These are phyloP conservation scores for Camellia lanceoleosa DNA, from an alignment of 148 eudicot species.

Conservation along the genomic window DNA sequence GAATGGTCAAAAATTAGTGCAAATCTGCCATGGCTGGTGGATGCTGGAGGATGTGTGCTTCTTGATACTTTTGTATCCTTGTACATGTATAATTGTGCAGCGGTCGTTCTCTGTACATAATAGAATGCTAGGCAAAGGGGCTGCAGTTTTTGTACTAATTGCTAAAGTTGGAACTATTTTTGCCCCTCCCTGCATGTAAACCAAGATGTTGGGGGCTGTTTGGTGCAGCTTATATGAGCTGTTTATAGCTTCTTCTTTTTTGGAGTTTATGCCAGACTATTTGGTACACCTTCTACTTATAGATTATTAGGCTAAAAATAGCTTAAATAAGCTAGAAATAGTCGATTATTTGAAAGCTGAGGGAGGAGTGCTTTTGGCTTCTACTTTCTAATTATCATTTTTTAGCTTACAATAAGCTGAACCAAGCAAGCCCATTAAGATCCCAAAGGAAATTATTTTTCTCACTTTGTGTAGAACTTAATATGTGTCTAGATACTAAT, in stretches of 20 bases:
- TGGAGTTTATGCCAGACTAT: too few relatives aligned
- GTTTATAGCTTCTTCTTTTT: too few relatives aligned
- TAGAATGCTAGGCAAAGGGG: background rate
- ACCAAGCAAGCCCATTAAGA: background rate
- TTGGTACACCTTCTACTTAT: too few relatives aligned
- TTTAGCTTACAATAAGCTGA: too few relatives aligned
- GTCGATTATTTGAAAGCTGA: too few relatives aligned
- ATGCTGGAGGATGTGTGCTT: slow-evolving; percentile 66
- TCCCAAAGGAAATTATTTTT: background rate
- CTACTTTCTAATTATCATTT: too few relatives aligned
- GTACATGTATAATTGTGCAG: background rate
- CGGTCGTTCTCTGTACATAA: background rate
- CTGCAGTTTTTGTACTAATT: background rate
- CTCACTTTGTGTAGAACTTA: slow-evolving; percentile 27
- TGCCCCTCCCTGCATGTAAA: background rate
- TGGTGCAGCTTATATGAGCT: too few relatives aligned
- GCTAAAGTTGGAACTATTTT: slow-evolving; percentile 1
- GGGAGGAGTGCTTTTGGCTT: too few relatives aligned
- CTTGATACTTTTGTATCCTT: slow-evolving; percentile 86
- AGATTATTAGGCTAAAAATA: too few relatives aligned
- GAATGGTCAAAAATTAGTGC: slow-evolving; percentile 67
- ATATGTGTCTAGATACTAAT: slow-evolving; percentile 47
- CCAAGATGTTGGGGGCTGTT: background rate
- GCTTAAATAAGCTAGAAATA: too few relatives aligned
- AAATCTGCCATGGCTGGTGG: slow-evolving; percentile 85